Conservation (phyloP, 768 basidiomycete genomes). For the Collybiopsis luxurians region DNA sequence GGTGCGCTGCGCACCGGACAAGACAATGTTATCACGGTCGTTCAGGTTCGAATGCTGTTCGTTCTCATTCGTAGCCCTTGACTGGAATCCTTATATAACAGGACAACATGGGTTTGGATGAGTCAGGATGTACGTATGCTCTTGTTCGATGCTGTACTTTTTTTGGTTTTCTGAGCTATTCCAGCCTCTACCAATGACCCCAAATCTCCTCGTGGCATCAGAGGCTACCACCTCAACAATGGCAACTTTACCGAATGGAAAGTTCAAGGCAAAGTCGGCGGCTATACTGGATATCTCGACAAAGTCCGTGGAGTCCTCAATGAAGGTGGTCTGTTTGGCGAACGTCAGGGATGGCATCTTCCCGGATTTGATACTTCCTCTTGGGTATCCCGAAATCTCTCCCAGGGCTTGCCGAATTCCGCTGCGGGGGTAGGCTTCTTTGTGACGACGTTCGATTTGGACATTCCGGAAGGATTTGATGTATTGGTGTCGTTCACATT, state of each 20-base stretch:
- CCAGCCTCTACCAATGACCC: slow-evolving; percentile 29
- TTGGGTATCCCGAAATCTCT: slow-evolving; percentile 54
- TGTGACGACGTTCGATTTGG: slow-evolving; percentile 50
- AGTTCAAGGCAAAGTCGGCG: slow-evolving; percentile 50
- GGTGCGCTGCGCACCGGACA: slow-evolving; percentile 38
- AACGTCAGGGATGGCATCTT: slow-evolving; percentile 45
- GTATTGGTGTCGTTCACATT: slow-evolving; percentile 53
- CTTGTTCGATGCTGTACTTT: not conserved
- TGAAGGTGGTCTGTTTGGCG: slow-evolving; percentile 46
- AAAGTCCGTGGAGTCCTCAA: slow-evolving; percentile 46
- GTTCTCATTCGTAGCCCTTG: not conserved
- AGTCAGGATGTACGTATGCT: slow-evolving; percentile 23
- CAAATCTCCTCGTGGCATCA: slow-evolving; percentile 59
- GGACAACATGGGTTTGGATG: slow-evolving; percentile 62
- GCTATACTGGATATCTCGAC: slow-evolving; percentile 43
- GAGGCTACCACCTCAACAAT: slow-evolving; percentile 43
- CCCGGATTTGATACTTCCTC: slow-evolving; percentile 50
- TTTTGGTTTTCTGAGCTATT: not conserved
- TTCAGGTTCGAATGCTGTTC: slow-evolving; percentile 34
- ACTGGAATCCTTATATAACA: slow-evolving; percentile 17
- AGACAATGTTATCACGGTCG: slow-evolving; percentile 55
- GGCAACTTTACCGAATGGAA: slow-evolving; percentile 47
- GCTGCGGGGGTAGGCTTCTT: slow-evolving; percentile 68
- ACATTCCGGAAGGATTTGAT: slow-evolving; percentile 44
- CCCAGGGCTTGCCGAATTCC: slow-evolving; percentile 54